Percentiles rank a stretch among this genome's conserved stretches.
These are phyloP conservation scores for Tolypocladium tropicale DNA, from an alignment of 2,329 filamentous ascomycete genomes.

Conservation along the genomic window DNA sequence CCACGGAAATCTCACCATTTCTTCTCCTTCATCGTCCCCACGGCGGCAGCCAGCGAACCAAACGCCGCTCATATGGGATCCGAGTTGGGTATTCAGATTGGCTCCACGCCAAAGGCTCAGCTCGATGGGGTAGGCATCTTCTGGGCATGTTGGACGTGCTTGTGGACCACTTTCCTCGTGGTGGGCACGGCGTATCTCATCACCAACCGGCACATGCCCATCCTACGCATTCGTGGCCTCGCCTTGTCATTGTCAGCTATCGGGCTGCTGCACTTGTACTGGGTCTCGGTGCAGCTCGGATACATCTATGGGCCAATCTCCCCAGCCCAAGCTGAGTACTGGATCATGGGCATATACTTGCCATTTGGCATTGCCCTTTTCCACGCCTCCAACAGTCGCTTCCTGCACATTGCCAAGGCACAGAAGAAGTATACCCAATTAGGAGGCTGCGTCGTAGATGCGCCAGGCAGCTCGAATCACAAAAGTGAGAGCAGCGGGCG, in stretches of 20 bases:
- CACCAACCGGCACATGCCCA: constrained; percentile 21
- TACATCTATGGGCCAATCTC: constrained; percentile 24
- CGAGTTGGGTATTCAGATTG: constrained; percentile 12
- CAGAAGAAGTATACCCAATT: constrained; percentile 26
- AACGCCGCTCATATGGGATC: constrained; percentile 12
- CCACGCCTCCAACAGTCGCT: constrained; percentile 51
- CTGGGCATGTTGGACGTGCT: constrained; percentile 19
- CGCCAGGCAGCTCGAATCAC: constrained; percentile 6
- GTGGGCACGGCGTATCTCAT: constrained; percentile 28
- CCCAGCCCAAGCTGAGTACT: constrained; percentile 46
- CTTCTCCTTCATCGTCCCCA: not conserved
- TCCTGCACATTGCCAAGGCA: constrained; percentile 44
- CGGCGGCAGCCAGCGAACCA: not conserved
- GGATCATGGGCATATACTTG: constrained; percentile 55
- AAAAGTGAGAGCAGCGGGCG: constrained; percentile 14
- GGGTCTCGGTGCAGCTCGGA: constrained; percentile 25
- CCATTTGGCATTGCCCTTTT: constrained; percentile 56
- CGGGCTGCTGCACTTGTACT: constrained; percentile 28
- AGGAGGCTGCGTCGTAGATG: not conserved
- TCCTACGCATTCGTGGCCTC: constrained; percentile 29
- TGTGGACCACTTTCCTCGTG: constrained; percentile 24
- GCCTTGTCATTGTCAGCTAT: constrained; percentile 28
- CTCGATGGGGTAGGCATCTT: constrained; percentile 22
- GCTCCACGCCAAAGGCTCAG: constrained; percentile 7
- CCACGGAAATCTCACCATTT: not conserved